Conservation (phyloP, 129 eudicot species). For the Smallanthus sonchifolius region DNA sequence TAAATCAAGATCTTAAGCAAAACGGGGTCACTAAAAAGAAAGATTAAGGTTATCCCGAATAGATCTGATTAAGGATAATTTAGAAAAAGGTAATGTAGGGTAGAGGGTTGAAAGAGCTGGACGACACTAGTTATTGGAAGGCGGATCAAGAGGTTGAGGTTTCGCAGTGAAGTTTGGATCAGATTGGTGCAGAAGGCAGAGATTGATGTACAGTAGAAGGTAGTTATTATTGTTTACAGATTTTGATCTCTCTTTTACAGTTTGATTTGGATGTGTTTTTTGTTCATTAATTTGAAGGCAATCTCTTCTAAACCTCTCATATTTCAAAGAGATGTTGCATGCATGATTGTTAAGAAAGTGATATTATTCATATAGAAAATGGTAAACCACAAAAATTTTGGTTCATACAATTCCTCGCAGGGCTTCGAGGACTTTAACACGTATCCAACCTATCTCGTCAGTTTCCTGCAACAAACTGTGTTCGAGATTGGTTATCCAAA, state of each 20-base stretch:
- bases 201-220: conserved; percentile 40
- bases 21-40: conserved; percentile 66
- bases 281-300: conserved; percentile 2
- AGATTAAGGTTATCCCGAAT: conserved; percentile 24
- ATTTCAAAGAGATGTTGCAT: neutral
- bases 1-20: conserved; percentile 76
- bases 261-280: conserved; percentile 6
- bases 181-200: neutral
- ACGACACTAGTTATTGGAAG: conserved; percentile 76
- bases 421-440: neutral
- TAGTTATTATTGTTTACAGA: conserved; percentile 11
- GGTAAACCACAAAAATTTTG: neutral
- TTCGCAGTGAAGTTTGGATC: conserved; percentile 33
- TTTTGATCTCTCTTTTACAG: conserved; percentile 4
- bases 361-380: neutral
- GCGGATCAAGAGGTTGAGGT: conserved; percentile 74
- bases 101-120: conserved; percentile 48
- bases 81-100: conserved; percentile 39
- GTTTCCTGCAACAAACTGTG: no score
- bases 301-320: neutral
- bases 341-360: neutral
- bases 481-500: no score
- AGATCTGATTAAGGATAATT: conserved; percentile 1
- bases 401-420: neutral
- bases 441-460: neutral